Base-by-base conservation (phyloP, 2,329 filamentous ascomycete species). In the Alternaria gansuensis region DNA sequence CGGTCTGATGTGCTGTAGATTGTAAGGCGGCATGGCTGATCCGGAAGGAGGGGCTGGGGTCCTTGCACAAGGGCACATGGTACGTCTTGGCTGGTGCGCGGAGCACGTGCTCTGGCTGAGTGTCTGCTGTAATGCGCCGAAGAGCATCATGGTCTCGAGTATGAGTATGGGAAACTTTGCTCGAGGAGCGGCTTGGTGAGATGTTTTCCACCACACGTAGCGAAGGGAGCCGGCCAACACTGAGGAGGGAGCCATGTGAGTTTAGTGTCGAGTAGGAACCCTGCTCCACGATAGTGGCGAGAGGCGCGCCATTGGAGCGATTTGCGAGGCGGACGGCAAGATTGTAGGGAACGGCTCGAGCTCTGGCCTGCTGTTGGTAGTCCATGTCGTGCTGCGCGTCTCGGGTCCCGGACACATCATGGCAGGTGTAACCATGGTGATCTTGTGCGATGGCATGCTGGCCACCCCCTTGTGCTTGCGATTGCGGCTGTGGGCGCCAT, bases 281-380 rank as follows among this genome's bases (percentile, higher is more conserved):
- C 50, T 77, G 78, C 65, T 82, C 80, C 37, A 77, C 65, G 57
- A 82, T 82, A 13, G 79, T 80, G 28, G 76, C 77, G n/a, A 82
- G 75, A 11, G 77, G 77, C 34, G 69, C 75, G 52, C 75, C 76
- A 63, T 75, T 73, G 54, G 67, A 60, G 29, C 69, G 69, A 58
- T 72, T 75, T 53, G 68, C 57, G 51, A 69, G 62, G n/a, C 68
- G 68, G 50, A 63, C 64, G 49, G 68, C 64, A 58, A 70, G 59
- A 55, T 69, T 69, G 58, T 69, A 68, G 21, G 72, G 64, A 36
- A 63, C 56, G 54, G 57, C 62, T 51, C 68, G 66, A 56, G 53
- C 51, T 64, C 48, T 65, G 51, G 37, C 33, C 31, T 69, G 64
- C 41, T 62, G 67, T 46, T 66, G 65, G 40, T 56, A 59, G 49